Conservation (phyloP, 495 filamentous ascomycete species). For the Penicillium desertorum region DNA sequence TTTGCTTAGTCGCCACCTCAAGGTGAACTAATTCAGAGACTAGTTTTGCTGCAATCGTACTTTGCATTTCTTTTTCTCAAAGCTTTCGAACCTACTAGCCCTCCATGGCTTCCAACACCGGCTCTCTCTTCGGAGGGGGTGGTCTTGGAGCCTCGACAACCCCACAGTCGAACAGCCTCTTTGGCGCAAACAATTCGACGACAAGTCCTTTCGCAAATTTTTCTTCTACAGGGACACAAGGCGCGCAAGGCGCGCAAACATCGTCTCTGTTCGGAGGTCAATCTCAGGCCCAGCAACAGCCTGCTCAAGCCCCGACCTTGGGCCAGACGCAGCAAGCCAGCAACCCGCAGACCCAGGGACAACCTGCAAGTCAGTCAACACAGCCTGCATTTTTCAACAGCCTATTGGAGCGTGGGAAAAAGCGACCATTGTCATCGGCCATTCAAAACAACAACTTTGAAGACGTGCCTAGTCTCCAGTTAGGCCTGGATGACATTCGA, state of each 20-base stretch:
- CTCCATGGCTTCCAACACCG: constrained; percentile 29
- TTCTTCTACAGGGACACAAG: constrained; percentile 24
- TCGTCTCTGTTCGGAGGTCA: constrained; percentile 34
- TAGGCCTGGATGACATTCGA: constrained; percentile 83
- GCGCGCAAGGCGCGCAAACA: constrained; percentile 22
- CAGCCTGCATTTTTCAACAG: constrained; percentile 82
- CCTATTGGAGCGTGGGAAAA: constrained; percentile 71
- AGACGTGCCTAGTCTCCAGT: constrained; percentile 61
- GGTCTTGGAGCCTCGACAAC: constrained; percentile 33
- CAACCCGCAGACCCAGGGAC: constrained; percentile 21
- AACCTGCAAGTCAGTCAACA: constrained; percentile 33
- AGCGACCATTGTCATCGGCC: constrained; percentile 42
- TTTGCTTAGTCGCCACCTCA: background rate
- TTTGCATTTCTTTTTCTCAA: background rate
- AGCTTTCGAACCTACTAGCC: background rate
- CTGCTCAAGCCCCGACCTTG: constrained; percentile 33
- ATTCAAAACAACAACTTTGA: constrained; percentile 45
- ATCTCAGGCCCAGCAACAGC: constrained; percentile 37
- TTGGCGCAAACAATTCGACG: constrained; percentile 35
- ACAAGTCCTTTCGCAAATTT: constrained; percentile 22
- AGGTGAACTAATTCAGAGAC: background rate
- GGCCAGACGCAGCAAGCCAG: constrained; percentile 31
- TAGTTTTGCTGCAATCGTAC: too few species aligned
- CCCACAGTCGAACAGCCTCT: constrained; percentile 31
- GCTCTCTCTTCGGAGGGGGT: constrained; percentile 40